Evolutionary conservation across 2,329 filamentous ascomycete species (phyloP).

Genomic region (Phaeosphaeriaceae sp.): DNA sequence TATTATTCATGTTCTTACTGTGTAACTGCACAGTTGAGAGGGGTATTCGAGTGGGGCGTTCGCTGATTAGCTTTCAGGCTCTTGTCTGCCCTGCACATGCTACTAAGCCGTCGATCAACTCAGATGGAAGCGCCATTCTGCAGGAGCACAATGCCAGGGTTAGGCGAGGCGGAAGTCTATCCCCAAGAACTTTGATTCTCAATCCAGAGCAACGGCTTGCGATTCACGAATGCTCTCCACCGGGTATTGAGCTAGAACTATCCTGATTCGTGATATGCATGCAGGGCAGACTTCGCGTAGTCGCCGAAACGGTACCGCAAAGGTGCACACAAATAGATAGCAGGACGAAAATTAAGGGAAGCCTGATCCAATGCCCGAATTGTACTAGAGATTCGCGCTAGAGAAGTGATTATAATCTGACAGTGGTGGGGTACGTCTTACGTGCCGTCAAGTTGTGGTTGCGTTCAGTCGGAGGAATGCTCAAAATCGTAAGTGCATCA

Average conservation of each 20-base stretch:
- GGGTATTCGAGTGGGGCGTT: background rate
- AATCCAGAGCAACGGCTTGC: background rate
- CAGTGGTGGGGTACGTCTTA: background rate
- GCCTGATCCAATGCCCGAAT: background rate
- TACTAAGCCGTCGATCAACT: background rate
- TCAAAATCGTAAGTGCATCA: background rate
- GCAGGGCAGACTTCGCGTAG: background rate
- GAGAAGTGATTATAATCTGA: background rate
- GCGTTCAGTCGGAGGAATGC: background rate
- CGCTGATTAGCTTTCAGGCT: background rate
- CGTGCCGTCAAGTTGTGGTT: background rate
- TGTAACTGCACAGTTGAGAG: background rate
- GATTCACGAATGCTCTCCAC: background rate
- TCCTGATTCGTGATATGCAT: background rate
- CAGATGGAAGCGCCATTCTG: background rate
- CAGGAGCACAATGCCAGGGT: background rate
- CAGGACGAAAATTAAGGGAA: background rate
- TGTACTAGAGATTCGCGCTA: background rate
- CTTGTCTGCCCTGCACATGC: background rate
- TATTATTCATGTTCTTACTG: background rate
- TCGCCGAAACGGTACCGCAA: background rate
- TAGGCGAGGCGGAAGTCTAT: background rate
- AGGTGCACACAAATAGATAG: background rate
- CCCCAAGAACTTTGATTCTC: background rate
- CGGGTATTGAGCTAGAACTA: background rate